Conservation (phyloP, 164 flowering plant species). For the Kalanchoe fedtschenkoi region DNA sequence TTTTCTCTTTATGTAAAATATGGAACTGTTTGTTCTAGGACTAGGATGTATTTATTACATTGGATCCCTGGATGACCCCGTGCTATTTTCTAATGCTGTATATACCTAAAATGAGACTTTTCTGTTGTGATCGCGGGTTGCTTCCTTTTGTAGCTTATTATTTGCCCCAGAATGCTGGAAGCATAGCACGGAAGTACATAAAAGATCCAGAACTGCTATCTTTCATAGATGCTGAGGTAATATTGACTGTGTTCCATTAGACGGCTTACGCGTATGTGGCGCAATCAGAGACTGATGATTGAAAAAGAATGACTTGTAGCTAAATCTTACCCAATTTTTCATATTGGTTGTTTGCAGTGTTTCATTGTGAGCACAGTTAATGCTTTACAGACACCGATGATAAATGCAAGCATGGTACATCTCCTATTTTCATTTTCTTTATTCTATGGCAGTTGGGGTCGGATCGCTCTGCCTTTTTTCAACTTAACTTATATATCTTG, state of each 20-base stretch:
- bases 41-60: not conserved
- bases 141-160: conserved; percentile 56
- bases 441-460: not conserved
- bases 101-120: not conserved
- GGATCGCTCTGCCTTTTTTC: not conserved
- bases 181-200: conserved; percentile 79
- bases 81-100: too few species aligned
- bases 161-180: conserved; percentile 95
- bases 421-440: conserved; percentile 3
- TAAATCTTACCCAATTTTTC: not conserved
- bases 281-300: too few species aligned
- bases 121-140: not conserved
- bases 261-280: not conserved
- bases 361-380: conserved; percentile 95
- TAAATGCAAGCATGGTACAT: conserved; percentile 93
- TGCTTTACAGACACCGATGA: conserved; percentile 92
- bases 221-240: conserved; percentile 94
- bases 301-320: too few species aligned
- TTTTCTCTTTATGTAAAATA: not conserved
- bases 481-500: conserved; percentile 8
- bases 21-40: not conserved
- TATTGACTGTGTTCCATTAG: not conserved
- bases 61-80: not conserved
- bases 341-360: conserved; percentile 47
- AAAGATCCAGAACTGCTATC: conserved; percentile 74